Percentiles rank a stretch among this genome's conserved stretches.
These are phyloP conservation scores for Tulasnella sp. DNA, from an alignment of 768 basidiomycete genomes.

Conservation along the genomic window DNA sequence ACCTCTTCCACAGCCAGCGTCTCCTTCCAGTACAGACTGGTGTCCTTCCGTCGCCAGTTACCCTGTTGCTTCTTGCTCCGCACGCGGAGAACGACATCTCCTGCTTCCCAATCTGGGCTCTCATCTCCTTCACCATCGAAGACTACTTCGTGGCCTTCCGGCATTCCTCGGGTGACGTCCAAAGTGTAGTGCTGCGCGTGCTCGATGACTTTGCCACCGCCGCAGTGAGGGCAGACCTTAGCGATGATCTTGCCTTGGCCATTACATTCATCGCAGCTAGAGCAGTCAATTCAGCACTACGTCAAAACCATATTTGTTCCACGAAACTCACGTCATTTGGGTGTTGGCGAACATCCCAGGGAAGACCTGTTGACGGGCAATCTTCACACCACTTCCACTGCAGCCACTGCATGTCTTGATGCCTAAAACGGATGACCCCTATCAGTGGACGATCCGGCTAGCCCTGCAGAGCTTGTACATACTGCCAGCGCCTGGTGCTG, in stretches of 20 bases:
- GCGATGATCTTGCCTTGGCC: constrained; percentile 75
- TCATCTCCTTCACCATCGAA: constrained; percentile 98
- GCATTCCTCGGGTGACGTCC: constrained; percentile 77
- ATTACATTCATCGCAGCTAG: constrained; percentile 54
- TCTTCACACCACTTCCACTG: constrained; percentile 71
- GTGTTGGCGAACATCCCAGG: constrained; percentile 93
- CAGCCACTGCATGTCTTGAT: constrained; percentile 82
- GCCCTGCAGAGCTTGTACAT: constrained; percentile 71
- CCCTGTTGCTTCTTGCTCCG: constrained; percentile 67
- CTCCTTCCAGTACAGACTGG: constrained; percentile 83
- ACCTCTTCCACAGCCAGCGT: constrained; percentile 89
- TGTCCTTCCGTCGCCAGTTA: constrained; percentile 82
- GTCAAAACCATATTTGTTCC: background rate
- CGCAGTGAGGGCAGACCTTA: constrained; percentile 70
- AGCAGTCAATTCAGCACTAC: background rate
- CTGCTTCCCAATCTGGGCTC: constrained; percentile 89
- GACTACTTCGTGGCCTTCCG: constrained; percentile 85
- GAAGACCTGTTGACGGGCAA: constrained; percentile 89
- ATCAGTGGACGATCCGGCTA: constrained; percentile 69
- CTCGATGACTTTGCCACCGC: constrained; percentile 69
- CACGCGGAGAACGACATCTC: constrained; percentile 82
- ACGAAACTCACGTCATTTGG: constrained; percentile 51
- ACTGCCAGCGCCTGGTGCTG: constrained; percentile 78
- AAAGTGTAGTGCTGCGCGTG: constrained; percentile 73
- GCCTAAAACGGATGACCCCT: background rate